phyloP scores from a whole-genome alignment of 371 early-diverging fungal species.

The Capillidium rhysosporum region DNA sequence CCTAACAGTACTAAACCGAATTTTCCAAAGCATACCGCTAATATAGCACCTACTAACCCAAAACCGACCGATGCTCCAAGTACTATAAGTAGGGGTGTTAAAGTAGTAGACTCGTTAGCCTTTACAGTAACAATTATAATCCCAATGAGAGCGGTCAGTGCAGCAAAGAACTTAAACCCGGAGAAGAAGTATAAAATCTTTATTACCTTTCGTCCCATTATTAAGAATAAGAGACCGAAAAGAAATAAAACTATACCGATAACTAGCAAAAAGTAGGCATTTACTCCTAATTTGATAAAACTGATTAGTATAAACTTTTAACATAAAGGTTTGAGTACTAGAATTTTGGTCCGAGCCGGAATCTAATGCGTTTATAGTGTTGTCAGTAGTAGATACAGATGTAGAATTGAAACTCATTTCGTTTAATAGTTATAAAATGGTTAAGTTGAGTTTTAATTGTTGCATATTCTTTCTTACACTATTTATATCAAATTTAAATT shows the following conservation, averaged over 20 bases:
- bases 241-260: background rate
- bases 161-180: background rate
- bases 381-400: no score
- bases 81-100: background rate
- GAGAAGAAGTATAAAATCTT: background rate
- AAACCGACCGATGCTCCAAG: background rate
- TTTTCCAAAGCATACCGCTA: background rate
- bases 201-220: background rate
- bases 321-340: no score
- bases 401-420: no score
- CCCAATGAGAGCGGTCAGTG: background rate
- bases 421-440: no score
- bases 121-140: background rate
- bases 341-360: no score
- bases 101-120: background rate
- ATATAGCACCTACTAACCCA: background rate
- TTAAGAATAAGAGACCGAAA: background rate
- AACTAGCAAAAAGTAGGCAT: no score
- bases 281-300: no score
- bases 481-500: no score
- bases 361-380: no score
- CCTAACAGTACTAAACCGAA: background rate
- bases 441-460: no score
- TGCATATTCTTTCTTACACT: no score
- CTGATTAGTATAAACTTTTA: no score